Conservation (phyloP, 345 rosid species). For the Draba incana region DNA sequence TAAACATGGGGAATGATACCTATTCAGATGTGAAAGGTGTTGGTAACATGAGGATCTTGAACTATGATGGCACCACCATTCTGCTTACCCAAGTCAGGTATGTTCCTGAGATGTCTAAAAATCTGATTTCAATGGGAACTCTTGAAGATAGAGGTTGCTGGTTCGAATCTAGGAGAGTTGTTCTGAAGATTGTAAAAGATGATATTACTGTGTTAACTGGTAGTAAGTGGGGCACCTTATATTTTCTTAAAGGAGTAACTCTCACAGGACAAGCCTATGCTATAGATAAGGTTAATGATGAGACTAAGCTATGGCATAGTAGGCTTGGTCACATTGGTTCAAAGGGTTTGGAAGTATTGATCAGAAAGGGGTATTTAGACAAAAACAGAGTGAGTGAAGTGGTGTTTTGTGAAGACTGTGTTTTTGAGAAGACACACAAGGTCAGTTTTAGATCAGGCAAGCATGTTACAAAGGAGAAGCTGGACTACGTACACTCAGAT, state of each 20-base stretch:
- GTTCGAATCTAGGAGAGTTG: neutral
- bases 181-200: neutral
- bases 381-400: neutral
- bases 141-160: neutral
- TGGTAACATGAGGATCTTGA: fast-evolving
- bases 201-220: neutral
- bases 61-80: neutral
- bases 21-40: neutral
- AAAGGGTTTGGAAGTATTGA: neutral
- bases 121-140: neutral
- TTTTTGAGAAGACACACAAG: too few species aligned
- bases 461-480: too few species aligned
- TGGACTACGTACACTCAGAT: too few species aligned
- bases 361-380: neutral
- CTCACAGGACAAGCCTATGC: neutral
- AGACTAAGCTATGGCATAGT: neutral
- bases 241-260: neutral
- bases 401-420: neutral
- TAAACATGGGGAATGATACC: neutral
- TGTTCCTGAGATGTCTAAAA: neutral
- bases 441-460: too few species aligned
- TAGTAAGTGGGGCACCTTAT: neutral
- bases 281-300: neutral
- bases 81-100: neutral
- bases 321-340: neutral